Evolutionary conservation across 2,329 filamentous ascomycete species (phyloP).

Genomic region (Decorospora gaudefroyi): DNA sequence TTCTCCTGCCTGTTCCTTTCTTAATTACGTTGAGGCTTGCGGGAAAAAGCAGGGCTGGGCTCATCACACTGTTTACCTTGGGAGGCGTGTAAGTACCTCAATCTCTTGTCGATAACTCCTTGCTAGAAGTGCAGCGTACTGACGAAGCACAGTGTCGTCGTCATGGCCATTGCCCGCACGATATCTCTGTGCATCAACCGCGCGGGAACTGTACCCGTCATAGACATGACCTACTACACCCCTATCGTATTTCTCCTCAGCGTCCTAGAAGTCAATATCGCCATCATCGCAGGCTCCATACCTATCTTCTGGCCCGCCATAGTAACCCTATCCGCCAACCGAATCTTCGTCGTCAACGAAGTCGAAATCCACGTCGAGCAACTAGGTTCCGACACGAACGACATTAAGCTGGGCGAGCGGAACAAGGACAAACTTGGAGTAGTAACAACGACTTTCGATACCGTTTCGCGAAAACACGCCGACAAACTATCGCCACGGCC

Average conservation of each 20-base stretch:
- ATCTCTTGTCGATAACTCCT: too few relatives aligned
- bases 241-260: constrained; percentile 43
- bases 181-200: constrained; percentile 35
- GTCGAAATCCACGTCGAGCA: constrained; percentile 42
- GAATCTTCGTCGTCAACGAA: constrained; percentile 48
- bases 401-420: constrained; percentile 24
- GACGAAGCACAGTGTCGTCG: constrained; percentile 28
- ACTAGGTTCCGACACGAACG: constrained; percentile 18
- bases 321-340: constrained; percentile 36
- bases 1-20: constrained; percentile 41
- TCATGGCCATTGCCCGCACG: constrained; percentile 38
- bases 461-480: neutral
- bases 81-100: constrained; percentile 45
- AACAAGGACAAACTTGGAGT: constrained; percentile 23
- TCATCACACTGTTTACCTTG: constrained; percentile 40
- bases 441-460: constrained; percentile 18
- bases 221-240: constrained; percentile 40
- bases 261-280: constrained; percentile 46
- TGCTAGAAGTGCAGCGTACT: neutral
- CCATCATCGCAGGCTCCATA: constrained; percentile 45
- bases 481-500: constrained; percentile 1
- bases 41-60: constrained; percentile 35
- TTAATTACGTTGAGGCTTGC: constrained; percentile 36
- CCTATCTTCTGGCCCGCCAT: constrained; percentile 49
- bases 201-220: constrained; percentile 38